These are phyloP conservation scores for Fonsecaea nubica DNA, from an alignment of 2,329 filamentous ascomycete species.

Conservation along the genomic window DNA sequence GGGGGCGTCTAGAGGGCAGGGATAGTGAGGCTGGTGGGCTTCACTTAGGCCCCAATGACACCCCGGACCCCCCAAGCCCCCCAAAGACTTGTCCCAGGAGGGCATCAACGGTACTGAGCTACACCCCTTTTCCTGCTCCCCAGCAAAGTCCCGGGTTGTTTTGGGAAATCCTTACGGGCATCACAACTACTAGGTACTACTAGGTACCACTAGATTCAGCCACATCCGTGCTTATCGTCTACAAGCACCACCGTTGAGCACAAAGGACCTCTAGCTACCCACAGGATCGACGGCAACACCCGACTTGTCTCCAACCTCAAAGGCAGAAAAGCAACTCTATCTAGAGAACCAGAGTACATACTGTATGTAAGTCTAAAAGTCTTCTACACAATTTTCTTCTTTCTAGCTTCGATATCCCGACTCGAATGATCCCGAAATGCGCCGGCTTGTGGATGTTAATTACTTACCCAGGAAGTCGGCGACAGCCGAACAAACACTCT, in stretches of 20 bases:
- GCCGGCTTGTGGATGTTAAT: neutral
- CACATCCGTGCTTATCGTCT: neutral
- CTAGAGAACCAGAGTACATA: neutral
- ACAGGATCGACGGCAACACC: neutral
- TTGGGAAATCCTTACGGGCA: neutral
- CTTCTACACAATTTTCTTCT: neutral
- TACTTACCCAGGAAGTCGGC: conserved; percentile 23
- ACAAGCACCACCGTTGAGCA: neutral
- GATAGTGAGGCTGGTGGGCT: too few relatives aligned
- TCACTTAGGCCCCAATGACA: neutral
- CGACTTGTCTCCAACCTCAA: neutral
- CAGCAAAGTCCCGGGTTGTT: neutral
- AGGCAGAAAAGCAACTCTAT: neutral
- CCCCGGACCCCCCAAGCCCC: neutral
- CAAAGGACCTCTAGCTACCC: neutral
- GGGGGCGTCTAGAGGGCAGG: too few relatives aligned
- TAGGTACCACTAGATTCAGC: neutral
- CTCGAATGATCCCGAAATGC: neutral
- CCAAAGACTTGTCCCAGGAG: neutral
- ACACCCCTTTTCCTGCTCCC: neutral
- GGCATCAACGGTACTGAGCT: neutral
- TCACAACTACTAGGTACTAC: neutral
- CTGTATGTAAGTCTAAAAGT: neutral
- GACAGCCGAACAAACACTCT: conserved; percentile 46
- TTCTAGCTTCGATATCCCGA: neutral